Percentiles rank a stretch among this genome's conserved stretches.
Conservation (phyloP, 2,329 filamentous ascomycete genomes). For the Taxawa tesnikishii region DNA sequence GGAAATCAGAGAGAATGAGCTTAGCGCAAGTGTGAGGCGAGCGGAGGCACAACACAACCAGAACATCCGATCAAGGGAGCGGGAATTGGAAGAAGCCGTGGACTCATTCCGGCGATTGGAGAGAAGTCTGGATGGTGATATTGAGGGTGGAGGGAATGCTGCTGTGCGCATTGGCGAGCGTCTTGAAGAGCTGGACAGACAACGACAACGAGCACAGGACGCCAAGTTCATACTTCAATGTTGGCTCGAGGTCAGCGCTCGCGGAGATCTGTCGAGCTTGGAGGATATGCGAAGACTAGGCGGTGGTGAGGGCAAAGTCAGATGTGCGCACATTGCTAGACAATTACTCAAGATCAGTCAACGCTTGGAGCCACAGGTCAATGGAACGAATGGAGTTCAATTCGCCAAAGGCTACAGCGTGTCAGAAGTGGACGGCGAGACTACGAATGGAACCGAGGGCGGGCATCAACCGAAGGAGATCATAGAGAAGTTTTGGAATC, state of each 20-base stretch:
- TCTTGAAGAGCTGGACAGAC: conserved; percentile 86
- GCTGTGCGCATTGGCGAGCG: conserved; percentile 91
- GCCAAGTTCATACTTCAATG: conserved; percentile 92
- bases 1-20: conserved; percentile 79
- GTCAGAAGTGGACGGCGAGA: conserved; percentile 39
- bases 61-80: conserved; percentile 75
- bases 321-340: conserved; percentile 84
- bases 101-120: conserved; percentile 86
- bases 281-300: conserved; percentile 80
- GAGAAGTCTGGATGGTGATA: conserved; percentile 51
- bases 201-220: conserved; percentile 79
- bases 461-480: conserved; percentile 49
- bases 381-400: conserved; percentile 18
- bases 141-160: conserved; percentile 61
- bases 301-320: conserved; percentile 81
- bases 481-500: conserved; percentile 94
- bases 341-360: conserved; percentile 92
- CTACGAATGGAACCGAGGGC: conserved; percentile 23
- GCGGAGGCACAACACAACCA: conserved; percentile 88
- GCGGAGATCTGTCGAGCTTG: conserved; percentile 72
- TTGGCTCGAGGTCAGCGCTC: conserved; percentile 90
- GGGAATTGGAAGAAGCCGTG: conserved; percentile 85
- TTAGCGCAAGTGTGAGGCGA: conserved; percentile 76
- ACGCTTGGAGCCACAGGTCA: conserved; percentile 56
- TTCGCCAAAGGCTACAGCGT: conserved; percentile 23